A percentile compares a stretch with the other conserved stretches of the same genome.
These are phyloP conservation scores for Centella asiatica DNA, from an alignment of 129 eudicot genomes.

Conservation along the genomic window DNA sequence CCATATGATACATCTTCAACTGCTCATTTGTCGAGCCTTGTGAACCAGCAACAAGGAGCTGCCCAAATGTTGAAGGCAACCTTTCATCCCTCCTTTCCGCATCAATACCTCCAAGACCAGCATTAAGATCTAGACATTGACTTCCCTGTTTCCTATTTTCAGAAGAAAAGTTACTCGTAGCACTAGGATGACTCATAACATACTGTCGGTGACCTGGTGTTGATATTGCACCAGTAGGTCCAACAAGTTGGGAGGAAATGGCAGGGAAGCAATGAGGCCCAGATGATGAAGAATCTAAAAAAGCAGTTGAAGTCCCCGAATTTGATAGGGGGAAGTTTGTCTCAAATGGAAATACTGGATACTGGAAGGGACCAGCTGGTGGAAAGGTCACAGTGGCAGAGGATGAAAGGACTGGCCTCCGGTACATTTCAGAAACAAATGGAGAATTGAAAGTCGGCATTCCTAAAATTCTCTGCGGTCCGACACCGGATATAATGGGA, in stretches of 20 bases:
- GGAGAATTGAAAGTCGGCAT: constrained; percentile 22
- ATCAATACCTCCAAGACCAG: constrained; percentile 59
- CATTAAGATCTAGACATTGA: constrained; percentile 74
- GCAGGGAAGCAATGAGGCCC: constrained; percentile 50
- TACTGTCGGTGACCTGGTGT: constrained; percentile 53
- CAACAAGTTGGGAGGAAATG: constrained; percentile 41
- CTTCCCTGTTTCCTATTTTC: constrained; percentile 56
- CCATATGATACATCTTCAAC: constrained; percentile 39
- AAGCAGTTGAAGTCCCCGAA: constrained; percentile 42
- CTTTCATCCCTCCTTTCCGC: constrained; percentile 36
- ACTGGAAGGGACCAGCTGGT: constrained; percentile 32
- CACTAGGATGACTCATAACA: constrained; percentile 45
- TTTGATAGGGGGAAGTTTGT: not conserved
- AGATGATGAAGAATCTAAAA: constrained; percentile 44
- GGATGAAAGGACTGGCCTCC: constrained; percentile 46
- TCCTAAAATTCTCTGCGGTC: constrained; percentile 30
- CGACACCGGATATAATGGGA: constrained; percentile 27
- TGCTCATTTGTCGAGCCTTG: constrained; percentile 50
- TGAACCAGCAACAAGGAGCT: constrained; percentile 26
- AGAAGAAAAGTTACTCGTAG: constrained; percentile 27
- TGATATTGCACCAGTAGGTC: constrained; percentile 36
- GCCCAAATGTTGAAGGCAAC: constrained; percentile 20
- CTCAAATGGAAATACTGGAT: constrained; percentile 36
- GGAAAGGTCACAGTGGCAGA: constrained; percentile 51
- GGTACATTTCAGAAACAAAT: constrained; percentile 30